Base-by-base conservation (phyloP, 768 basidiomycete genomes). In the Kwoniella heveanensis region DNA sequence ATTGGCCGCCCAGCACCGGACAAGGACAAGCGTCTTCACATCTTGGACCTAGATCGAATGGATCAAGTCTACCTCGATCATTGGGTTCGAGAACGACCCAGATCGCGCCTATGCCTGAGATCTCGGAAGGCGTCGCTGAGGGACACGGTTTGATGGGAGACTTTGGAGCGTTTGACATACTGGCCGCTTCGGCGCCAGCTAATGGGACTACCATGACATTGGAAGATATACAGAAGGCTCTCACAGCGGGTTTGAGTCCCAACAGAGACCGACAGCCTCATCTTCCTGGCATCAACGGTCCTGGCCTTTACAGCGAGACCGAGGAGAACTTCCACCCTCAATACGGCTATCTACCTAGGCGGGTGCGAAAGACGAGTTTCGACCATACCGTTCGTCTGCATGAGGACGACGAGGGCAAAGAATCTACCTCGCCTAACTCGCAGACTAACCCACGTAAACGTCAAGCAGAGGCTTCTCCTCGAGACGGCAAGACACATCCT, bases 301-400 rank as follows among this genome's bases (percentile, higher is more conserved):
- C 79, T 7, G 77, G 77, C 0, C 59, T 79, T 12, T 73, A 70
- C 47, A 50, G 62, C 9, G 70, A 79, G 49, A 73, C 69, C 21
- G 72, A 77, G 52, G 76, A 79, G 62, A 79, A 78, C 65, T 78
- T 67, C 62, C 79, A 79, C 53, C 79, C 77, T 26, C 70, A 75
- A 52, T 79, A 78, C 54, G 78, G 77, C 1, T 76, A 72, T 39
- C 90, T 92, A 77, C 90, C 92, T 56, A 86, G 88, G 64, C 89
- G 90, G 79, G 90, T 92, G 62, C 86, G 92, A 65, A 96, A 96
- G 83, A 91, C 92, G 50, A 92, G 91, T 80, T 95, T 93, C 78
- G 92, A 96, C 79, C 92, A 93, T 80, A 93, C 92, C 2, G 88
- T 94, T 44, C 84, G 85, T 37, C 86, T 85, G 67, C 86, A 88